Evolutionary conservation across 2,329 filamentous ascomycete genomes (phyloP).

Genomic region (Myotisia sp.): DNA sequence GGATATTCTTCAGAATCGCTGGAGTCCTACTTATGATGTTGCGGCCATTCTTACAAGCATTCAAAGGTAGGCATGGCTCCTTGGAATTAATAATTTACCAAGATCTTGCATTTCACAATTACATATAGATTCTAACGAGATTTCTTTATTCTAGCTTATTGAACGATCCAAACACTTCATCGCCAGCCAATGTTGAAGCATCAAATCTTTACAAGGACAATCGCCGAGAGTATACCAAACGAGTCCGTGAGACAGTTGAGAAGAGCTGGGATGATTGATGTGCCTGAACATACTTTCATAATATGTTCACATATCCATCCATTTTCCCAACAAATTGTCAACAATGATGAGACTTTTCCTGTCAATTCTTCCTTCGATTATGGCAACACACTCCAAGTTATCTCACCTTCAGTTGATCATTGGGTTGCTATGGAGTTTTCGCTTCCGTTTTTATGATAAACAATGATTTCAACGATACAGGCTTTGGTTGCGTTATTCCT

Average conservation of each 20-base stretch:
- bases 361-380: no score
- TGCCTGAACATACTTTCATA: no score
- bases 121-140: conserved; percentile 5
- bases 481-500: background rate
- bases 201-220: conserved; percentile 98
- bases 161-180: conserved; percentile 97
- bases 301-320: no score
- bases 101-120: background rate
- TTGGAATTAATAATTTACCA: background rate
- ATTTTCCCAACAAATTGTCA: no score
- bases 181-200: conserved; percentile 92
- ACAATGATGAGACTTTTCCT: no score
- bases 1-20: conserved; percentile 93
- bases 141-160: conserved; percentile 55
- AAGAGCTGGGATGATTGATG: conserved; percentile 92
- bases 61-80: conserved; percentile 75
- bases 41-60: conserved; percentile 94
- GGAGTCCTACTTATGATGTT: conserved; percentile 98
- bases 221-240: conserved; percentile 86
- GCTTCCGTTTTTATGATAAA: conserved; percentile 2
- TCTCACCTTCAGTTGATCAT: no score
- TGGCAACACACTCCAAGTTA: no score
- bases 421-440: background rate
- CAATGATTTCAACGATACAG: conserved; percentile 1
- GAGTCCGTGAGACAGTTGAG: conserved; percentile 90